Evolutionary conservation across 2,329 filamentous ascomycete genomes (phyloP).

Genomic region (Pyricularia pennisetigena): DNA sequence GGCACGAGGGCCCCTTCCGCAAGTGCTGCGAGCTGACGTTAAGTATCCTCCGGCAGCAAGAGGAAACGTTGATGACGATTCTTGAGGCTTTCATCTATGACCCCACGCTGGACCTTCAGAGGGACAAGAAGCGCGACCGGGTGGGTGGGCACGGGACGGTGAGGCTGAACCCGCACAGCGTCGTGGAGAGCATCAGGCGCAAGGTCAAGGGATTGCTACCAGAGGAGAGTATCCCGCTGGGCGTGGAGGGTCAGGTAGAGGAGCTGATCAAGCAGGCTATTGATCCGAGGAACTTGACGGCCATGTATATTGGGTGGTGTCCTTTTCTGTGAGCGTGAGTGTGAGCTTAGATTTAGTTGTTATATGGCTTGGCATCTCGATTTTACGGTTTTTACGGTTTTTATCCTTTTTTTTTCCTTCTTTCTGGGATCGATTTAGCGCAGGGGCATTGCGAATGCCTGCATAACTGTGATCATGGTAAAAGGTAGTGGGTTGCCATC

Average conservation of each 20-base stretch:
- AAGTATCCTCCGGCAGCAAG: slow-evolving; percentile 73
- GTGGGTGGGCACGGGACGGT: slow-evolving; percentile 17
- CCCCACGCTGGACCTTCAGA: slow-evolving; percentile 83
- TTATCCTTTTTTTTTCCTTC: too few species aligned
- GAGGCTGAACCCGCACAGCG: slow-evolving; percentile 53
- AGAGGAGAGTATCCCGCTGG: slow-evolving; percentile 83
- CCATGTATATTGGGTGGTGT: slow-evolving; percentile 97
- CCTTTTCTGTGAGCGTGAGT: slow-evolving; percentile 39
- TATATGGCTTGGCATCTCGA: neutral
- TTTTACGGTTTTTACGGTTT: neutral
- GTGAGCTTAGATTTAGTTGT: neutral
- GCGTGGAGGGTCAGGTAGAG: slow-evolving; percentile 95
- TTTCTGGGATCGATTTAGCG: neutral
- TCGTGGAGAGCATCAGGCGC: slow-evolving; percentile 77
- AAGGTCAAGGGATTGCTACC: slow-evolving; percentile 80
- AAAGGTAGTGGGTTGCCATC: too few species aligned
- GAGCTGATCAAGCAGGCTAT: slow-evolving; percentile 84
- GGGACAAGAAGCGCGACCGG: slow-evolving; percentile 52
- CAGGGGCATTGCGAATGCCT: neutral
- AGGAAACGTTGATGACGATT: slow-evolving; percentile 95
- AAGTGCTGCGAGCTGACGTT: slow-evolving; percentile 86
- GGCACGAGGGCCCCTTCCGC: slow-evolving; percentile 87
- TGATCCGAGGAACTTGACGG: slow-evolving; percentile 66
- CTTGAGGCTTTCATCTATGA: slow-evolving; percentile 96
- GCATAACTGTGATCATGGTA: neutral